These are phyloP conservation scores for Coemansia sp. DNA, from an alignment of 192 early-diverging fungal genomes.

Conservation along the genomic window DNA sequence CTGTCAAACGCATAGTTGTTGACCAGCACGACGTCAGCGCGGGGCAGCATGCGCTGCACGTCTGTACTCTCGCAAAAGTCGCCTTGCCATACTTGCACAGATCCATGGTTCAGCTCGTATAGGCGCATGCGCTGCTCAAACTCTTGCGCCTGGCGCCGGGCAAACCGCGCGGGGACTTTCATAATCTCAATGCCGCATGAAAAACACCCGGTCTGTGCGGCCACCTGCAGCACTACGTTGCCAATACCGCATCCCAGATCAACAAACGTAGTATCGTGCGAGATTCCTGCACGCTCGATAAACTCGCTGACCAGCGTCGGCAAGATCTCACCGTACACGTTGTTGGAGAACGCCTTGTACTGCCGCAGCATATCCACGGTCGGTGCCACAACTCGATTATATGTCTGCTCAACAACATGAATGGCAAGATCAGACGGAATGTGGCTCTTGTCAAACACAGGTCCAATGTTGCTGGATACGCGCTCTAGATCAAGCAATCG, in stretches of 20 bases:
- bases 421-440: constrained; percentile 68
- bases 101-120: constrained; percentile 61
- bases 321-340: constrained; percentile 96
- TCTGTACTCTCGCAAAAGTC: constrained; percentile 82
- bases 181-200: constrained; percentile 90
- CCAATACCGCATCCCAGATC: constrained; percentile 96
- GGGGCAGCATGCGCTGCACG: constrained; percentile 65
- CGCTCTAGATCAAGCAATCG: constrained; percentile 52
- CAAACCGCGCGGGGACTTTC: constrained; percentile 77
- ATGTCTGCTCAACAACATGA: constrained; percentile 85
- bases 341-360: constrained; percentile 88
- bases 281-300: constrained; percentile 68
- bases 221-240: constrained; percentile 95
- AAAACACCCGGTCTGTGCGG: constrained; percentile 80
- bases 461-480: constrained; percentile 21
- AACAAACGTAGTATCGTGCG: constrained; percentile 73
- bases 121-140: constrained; percentile 79
- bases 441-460: constrained; percentile 29
- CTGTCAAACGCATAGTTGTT: constrained; percentile 95
- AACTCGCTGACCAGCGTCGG: constrained; percentile 80
- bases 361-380: constrained; percentile 68
- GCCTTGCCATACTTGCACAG: constrained; percentile 68
- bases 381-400: constrained; percentile 83
- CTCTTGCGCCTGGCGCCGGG: constrained; percentile 76
- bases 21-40: constrained; percentile 90